These are phyloP conservation scores for Magnaporthiopsis incrustans DNA, from an alignment of 2,329 filamentous ascomycete genomes.

Conservation along the genomic window DNA sequence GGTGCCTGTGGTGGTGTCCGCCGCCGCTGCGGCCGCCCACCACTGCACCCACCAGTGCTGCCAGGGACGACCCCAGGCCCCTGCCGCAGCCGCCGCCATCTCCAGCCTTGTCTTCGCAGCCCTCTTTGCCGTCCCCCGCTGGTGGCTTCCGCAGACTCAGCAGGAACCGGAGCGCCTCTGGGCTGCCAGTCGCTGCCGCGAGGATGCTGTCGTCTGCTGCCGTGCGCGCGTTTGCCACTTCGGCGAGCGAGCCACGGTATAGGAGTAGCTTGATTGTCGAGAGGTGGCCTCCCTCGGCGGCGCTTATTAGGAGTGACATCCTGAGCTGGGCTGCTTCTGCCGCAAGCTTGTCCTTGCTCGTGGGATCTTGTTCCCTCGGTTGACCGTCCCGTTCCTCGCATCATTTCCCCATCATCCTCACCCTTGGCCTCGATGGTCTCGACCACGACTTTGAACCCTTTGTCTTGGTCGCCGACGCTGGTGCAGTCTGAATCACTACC, in stretches of 20 bases:
- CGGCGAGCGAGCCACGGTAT: conserved; percentile 13
- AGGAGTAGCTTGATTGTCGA: conserved; percentile 19
- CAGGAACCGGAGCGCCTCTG: conserved; percentile 14
- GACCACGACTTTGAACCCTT: not conserved
- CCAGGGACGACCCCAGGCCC: not conserved
- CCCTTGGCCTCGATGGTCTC: not conserved
- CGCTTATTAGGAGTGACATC: conserved; percentile 15
- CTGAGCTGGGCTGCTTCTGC: not conserved
- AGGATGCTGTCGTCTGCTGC: conserved; percentile 15
- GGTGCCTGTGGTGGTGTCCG: not conserved
- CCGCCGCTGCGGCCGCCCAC: no score
- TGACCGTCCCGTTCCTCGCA: not conserved
- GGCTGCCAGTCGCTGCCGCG: conserved; percentile 13
- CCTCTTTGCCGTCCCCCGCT: not conserved
- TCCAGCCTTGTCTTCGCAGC: conserved; percentile 1
- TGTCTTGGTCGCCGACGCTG: not conserved
- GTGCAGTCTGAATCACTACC: not conserved
- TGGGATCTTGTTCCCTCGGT: not conserved
- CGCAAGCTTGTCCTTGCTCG: no score
- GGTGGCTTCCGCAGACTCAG: conserved; percentile 9
- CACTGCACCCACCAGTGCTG: not conserved
- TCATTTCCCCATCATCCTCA: not conserved
- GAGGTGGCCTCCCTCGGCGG: conserved; percentile 17
- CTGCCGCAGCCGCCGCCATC: not conserved
- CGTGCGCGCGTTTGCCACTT: conserved; percentile 12